Conservation (phyloP, 208 protist species). For the Acanthamoeba healyi region DNA sequence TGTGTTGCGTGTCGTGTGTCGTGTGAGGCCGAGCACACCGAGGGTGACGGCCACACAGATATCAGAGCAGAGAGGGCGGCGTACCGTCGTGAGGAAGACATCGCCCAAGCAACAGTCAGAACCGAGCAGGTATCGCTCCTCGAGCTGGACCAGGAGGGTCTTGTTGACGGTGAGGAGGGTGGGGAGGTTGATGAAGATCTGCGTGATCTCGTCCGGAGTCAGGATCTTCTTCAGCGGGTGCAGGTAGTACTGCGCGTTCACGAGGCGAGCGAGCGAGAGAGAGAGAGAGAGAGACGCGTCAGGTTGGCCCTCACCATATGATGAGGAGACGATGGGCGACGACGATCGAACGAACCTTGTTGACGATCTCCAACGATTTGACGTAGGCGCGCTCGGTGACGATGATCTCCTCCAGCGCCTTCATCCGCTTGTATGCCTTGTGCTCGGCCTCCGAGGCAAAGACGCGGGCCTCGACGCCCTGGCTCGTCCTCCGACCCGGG, state of each 20-base stretch:
- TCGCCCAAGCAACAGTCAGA: slow-evolving; percentile 24
- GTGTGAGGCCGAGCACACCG: not conserved
- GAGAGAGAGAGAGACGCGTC: too few relatives aligned
- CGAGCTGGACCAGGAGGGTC: slow-evolving; percentile 10
- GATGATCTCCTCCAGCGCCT: slow-evolving; percentile 55
- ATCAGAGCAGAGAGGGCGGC: not conserved
- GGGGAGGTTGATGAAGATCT: slow-evolving; percentile 65
- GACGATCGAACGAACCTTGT: not conserved
- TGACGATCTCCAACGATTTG: not conserved
- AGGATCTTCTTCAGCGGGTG: slow-evolving; percentile 57
- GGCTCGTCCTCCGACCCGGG: not conserved
- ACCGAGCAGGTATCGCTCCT: slow-evolving; percentile 20
- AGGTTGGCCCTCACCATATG: not conserved
- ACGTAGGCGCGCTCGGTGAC: slow-evolving; percentile 47
- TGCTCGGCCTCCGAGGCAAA: slow-evolving; percentile 10
- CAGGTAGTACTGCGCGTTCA: slow-evolving; percentile 32
- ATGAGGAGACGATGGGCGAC: not conserved
- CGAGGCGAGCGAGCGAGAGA: too few relatives aligned
- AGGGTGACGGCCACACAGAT: not conserved
- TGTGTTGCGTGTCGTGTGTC: too few relatives aligned
- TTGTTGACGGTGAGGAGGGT: slow-evolving; percentile 52
- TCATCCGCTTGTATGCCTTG: slow-evolving; percentile 54
- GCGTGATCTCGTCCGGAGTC: not conserved
- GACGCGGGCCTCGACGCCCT: not conserved
- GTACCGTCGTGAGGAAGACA: slow-evolving; percentile 51